Evolutionary conservation across 169 alveolate genomes (phyloP).

Genomic region (Ichthyophthirius multifiliis): DNA sequence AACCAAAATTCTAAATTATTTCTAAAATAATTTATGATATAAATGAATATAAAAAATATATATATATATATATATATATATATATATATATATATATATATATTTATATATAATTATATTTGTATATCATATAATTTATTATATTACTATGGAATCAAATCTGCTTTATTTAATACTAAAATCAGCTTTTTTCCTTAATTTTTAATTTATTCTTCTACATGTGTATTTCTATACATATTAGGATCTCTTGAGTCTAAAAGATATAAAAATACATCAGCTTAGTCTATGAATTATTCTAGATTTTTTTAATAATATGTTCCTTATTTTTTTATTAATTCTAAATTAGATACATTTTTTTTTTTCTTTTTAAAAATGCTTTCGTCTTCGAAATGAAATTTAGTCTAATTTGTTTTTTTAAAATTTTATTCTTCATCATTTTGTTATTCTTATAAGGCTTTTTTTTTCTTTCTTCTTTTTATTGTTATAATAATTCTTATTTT

Average conservation of each 20-base stretch:
- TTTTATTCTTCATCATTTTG: slow-evolving; percentile 2
- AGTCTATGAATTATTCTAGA: slow-evolving; percentile 28
- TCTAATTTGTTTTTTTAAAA: not conserved
- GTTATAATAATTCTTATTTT: slow-evolving; percentile 44
- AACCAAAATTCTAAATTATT: too few species aligned
- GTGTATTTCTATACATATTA: slow-evolving; percentile 83
- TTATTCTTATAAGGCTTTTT: slow-evolving; percentile 12
- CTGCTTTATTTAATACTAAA: slow-evolving; percentile 90
- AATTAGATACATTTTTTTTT: too few species aligned
- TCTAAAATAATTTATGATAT: too few species aligned
- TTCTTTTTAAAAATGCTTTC: not conserved
- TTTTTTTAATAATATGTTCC: slow-evolving; percentile 25
- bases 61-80: too few species aligned
- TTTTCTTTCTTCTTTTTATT: slow-evolving; percentile 40
- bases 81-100: too few species aligned
- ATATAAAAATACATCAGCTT: slow-evolving; percentile 40
- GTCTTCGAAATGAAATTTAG: not conserved
- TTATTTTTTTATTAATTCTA: too few species aligned
- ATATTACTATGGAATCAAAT: slow-evolving; percentile 89
- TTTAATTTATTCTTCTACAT: slow-evolving; percentile 84
- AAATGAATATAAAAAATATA: too few species aligned
- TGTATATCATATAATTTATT: too few species aligned
- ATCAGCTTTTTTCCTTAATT: slow-evolving; percentile 85
- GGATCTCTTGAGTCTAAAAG: slow-evolving; percentile 94
- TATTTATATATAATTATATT: too few species aligned